Evolutionary conservation across 2,329 filamentous ascomycete species (phyloP), one percentile per base, ranked within the genome.

Genomic region (Pyrenophora teres): DNA sequence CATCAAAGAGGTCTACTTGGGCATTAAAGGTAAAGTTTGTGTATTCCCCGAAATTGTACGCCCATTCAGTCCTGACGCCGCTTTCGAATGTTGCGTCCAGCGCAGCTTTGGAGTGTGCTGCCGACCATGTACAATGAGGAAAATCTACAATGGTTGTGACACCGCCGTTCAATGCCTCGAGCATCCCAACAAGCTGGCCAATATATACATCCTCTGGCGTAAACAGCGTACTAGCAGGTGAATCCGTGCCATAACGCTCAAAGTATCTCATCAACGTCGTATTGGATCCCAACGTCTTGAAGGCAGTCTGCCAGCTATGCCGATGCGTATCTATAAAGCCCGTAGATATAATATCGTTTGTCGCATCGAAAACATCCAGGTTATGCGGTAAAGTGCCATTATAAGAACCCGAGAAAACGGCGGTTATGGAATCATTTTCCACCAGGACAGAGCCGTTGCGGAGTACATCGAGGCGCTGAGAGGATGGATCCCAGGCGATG

Each of bases 301-400:
- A 78, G 1, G 74, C 79, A 0, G 82, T 83, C 60, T 84, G 80
- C 83, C 82, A 62, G 39, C 57, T 23, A 39, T 68, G 65, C 1
- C 78, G 77, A 56, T 85, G 82, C 0, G 81, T 84, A 64, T 84
- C 80, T 50, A 85, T 72, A 64, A 85, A 83, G 7, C 83, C 82
- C 0, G 81, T 80, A 0, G 76, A 77, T 44, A 84, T 72, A 51
- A 83, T 84, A 58, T 81, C 78, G 48, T 74, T 71, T 0, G 73
- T 72, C 15, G 74, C 74, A 49, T 83, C 75, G 10, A 83, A 64
- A 1, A 75, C 52, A 42, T 81, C 74, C 19, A 52, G 27, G 6
- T 42, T 38, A 3, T 25, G 36, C 6, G 43, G 43, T 4, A 48
- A 31, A 3, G 74, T 74, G 3, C 47, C 59, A 23, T 55, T 57